These are phyloP conservation scores for Rhododendron mucronatum DNA, from an alignment of 148 eudicot genomes.

Conservation along the genomic window DNA sequence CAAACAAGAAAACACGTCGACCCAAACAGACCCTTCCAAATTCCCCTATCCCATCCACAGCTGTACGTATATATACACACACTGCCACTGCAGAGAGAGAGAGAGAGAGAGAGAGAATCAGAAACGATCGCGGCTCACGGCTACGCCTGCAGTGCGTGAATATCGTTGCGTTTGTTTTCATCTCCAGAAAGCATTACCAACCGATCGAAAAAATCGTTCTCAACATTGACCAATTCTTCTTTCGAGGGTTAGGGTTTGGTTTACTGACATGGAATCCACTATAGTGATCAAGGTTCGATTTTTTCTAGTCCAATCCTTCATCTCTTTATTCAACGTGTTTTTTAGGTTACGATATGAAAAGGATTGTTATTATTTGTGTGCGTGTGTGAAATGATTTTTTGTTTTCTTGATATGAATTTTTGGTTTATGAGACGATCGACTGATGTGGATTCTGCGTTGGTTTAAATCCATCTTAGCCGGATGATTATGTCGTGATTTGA, in stretches of 20 bases:
- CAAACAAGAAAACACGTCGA: background rate
- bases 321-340: background rate
- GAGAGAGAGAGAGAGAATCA: background rate
- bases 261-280: background rate
- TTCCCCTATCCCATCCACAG: background rate
- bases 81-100: background rate
- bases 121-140: background rate
- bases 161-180: background rate
- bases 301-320: background rate
- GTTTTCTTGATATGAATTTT: background rate
- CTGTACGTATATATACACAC: background rate
- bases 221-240: background rate
- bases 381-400: background rate
- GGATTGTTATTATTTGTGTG: background rate
- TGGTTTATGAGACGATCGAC: background rate
- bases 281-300: constrained; percentile 3
- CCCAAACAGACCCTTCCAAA: background rate
- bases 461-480: background rate
- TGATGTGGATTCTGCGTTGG: background rate
- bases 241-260: background rate
- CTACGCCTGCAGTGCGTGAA: background rate
- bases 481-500: background rate
- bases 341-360: background rate
- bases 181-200: background rate
- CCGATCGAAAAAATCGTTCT: background rate